phyloP scores from a whole-genome alignment of 2,329 filamentous ascomycete genomes.

The Biscogniauxia sp. region DNA sequence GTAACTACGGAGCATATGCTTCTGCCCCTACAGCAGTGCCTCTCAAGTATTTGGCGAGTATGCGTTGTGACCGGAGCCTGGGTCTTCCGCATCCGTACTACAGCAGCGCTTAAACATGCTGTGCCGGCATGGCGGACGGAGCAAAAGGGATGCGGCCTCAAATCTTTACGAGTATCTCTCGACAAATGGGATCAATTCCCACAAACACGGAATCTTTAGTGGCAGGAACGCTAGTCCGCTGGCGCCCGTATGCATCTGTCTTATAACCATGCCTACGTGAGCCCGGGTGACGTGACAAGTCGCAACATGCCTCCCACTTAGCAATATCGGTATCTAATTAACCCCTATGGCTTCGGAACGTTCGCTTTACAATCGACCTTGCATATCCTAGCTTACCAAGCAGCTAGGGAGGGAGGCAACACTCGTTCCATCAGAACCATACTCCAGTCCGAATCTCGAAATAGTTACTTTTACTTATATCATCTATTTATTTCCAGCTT shows the following conservation, averaged over 20 bases:
- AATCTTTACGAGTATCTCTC: background rate
- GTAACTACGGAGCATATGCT: background rate
- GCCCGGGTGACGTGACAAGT: slow-evolving; percentile 1
- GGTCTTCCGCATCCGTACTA: background rate
- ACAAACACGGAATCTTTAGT: background rate
- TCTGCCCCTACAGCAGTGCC: background rate
- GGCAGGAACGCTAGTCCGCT: background rate
- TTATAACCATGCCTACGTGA: background rate
- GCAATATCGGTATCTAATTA: background rate
- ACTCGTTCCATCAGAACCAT: background rate
- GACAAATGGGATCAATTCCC: background rate
- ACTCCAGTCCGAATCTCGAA: background rate
- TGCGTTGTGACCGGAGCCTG: background rate
- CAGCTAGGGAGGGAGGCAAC: background rate
- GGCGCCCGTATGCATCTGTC: background rate
- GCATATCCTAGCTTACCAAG: background rate
- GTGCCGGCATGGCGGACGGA: background rate
- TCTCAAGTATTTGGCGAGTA: background rate
- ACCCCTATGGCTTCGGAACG: background rate
- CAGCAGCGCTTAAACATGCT: background rate
- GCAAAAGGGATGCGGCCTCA: background rate
- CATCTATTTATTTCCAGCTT: background rate
- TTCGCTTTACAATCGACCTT: background rate
- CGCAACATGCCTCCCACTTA: background rate
- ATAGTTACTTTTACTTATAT: background rate